Percentiles rank a stretch among this genome's conserved stretches.
phyloP scores from a whole-genome alignment of 1,139 yeast genomes.

The Wickerhamomyces sp. region DNA sequence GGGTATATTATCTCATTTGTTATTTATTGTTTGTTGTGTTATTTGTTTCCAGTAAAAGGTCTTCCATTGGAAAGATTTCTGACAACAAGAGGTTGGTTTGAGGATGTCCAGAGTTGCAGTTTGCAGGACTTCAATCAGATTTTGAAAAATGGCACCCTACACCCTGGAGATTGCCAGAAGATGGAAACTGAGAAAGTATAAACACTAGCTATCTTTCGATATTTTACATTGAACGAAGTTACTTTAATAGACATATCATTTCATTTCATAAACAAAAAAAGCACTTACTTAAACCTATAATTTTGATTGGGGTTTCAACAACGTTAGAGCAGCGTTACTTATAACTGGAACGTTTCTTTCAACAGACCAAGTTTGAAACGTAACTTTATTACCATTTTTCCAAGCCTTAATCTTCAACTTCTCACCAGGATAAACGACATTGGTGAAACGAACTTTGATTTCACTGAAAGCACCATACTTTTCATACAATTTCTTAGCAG shows the following conservation, averaged over 20 bases:
- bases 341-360: constrained; percentile 79
- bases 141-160: too few species aligned
- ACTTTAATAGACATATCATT: too few species aligned
- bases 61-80: constrained; percentile 44
- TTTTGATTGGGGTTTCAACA: constrained; percentile 25
- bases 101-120: constrained; percentile 52
- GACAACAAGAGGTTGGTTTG: constrained; percentile 55
- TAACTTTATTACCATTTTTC: constrained; percentile 67
- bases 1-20: constrained; percentile 61
- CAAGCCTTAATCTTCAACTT: constrained; percentile 78
- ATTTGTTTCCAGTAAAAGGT: constrained; percentile 57
- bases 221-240: too few species aligned
- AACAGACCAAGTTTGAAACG: constrained; percentile 79
- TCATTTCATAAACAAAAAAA: not conserved
- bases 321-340: constrained; percentile 82
- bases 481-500: constrained; percentile 72
- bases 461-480: constrained; percentile 79
- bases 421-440: constrained; percentile 97
- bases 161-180: too few species aligned
- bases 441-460: constrained; percentile 86
- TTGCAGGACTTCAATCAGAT: constrained; percentile 55
- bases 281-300: constrained; percentile 3
- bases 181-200: too few species aligned
- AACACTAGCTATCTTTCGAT: too few species aligned
- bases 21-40: constrained; percentile 45